Evolutionary conservation across 2,329 filamentous ascomycete genomes (phyloP).

Genomic region (Claviceps fusiformis): DNA sequence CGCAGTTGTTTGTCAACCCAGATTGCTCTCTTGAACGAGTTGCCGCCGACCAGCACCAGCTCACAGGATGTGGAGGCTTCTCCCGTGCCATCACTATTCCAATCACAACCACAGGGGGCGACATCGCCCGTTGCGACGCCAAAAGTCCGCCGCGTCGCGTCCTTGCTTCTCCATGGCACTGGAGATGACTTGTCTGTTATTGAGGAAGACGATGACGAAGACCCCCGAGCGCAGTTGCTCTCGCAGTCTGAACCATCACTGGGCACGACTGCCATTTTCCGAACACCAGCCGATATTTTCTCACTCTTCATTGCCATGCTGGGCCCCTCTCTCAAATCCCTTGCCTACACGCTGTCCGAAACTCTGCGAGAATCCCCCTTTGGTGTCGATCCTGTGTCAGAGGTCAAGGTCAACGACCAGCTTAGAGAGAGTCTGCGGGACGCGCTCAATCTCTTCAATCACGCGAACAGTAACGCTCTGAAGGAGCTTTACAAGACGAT

Average conservation of each 20-base stretch:
- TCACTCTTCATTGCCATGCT: conserved; percentile 77
- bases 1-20: conserved; percentile 82
- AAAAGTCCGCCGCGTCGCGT: conserved; percentile 14
- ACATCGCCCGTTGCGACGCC: conserved; percentile 11
- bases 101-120: conserved; percentile 6
- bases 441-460: conserved; percentile 67
- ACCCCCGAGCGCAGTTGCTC: conserved; percentile 13
- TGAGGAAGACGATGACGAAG: conserved; percentile 42
- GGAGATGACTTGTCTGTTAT: conserved; percentile 45
- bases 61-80: not conserved
- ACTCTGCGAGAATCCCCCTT: conserved; percentile 83
- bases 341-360: conserved; percentile 82
- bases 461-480: conserved; percentile 62
- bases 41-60: conserved; percentile 11
- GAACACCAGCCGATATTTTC: conserved; percentile 71
- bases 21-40: conserved; percentile 67
- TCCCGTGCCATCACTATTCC: not conserved
- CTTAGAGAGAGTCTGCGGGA: conserved; percentile 69
- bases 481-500: conserved; percentile 69
- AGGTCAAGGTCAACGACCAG: conserved; percentile 63
- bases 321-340: conserved; percentile 88
- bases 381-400: conserved; percentile 48
- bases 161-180: conserved; percentile 24
- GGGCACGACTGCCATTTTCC: conserved; percentile 26
- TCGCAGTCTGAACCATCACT: conserved; percentile 18